These are phyloP conservation scores for Trebouxia sp. DNA, from an alignment of 139 green algal genomes.

Conservation along the genomic window DNA sequence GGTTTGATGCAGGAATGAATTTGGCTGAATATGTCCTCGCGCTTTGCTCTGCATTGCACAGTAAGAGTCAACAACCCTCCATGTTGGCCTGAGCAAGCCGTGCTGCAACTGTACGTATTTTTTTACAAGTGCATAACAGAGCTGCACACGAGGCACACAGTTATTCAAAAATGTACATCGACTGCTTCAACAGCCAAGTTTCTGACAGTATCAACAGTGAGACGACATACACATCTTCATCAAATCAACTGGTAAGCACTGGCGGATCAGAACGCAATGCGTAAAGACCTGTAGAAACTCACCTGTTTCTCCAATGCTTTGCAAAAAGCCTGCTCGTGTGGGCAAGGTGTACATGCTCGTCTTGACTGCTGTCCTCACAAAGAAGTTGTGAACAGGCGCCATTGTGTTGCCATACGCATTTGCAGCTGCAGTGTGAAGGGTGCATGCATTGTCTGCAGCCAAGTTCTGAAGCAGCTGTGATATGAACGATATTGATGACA, in stretches of 20 bases:
- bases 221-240: too few relatives aligned
- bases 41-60: slow-evolving; percentile 39
- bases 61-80: not conserved
- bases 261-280: not conserved
- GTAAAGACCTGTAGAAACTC: not conserved
- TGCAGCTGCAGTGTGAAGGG: slow-evolving; percentile 32
- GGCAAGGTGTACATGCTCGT: slow-evolving; percentile 67
- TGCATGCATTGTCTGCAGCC: slow-evolving; percentile 18
- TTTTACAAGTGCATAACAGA: too few relatives aligned
- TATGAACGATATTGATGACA: slow-evolving; percentile 64
- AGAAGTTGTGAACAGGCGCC: slow-evolving; percentile 56
- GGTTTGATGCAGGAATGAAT: slow-evolving; percentile 41
- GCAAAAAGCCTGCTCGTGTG: slow-evolving; percentile 54
- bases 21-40: slow-evolving; percentile 36
- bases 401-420: slow-evolving; percentile 59
- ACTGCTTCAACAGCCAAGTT: too few relatives aligned
- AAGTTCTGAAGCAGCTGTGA: slow-evolving; percentile 57
- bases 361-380: slow-evolving; percentile 63
- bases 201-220: too few relatives aligned
- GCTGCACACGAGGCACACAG: too few relatives aligned
- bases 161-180: too few relatives aligned
- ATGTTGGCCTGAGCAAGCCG: too few relatives aligned
- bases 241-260: too few relatives aligned
- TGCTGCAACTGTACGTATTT: too few relatives aligned
- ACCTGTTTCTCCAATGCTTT: slow-evolving; percentile 59